phyloP scores from a whole-genome alignment of 306 rosid genomes.

The Glycine tomentella region DNA sequence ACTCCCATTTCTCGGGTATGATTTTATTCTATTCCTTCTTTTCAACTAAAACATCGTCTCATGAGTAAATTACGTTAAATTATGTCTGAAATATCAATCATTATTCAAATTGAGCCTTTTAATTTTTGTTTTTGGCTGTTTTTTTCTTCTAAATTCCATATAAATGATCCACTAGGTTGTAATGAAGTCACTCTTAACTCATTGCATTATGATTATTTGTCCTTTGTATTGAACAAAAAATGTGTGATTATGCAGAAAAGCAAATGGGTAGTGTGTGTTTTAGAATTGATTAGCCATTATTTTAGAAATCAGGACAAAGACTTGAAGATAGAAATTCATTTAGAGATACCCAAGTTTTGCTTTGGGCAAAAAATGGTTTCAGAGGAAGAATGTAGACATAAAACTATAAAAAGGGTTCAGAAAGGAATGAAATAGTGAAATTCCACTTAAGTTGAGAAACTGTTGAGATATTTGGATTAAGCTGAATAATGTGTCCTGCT shows the following conservation, averaged over 20 bases:
- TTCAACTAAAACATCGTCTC: background rate
- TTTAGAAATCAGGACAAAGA: background rate
- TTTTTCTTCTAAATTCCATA: background rate
- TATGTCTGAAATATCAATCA: constrained; percentile 7
- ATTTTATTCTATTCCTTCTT: background rate
- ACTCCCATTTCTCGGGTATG: constrained; percentile 49
- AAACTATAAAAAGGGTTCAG: background rate
- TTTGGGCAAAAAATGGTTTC: background rate
- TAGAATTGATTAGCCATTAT: background rate
- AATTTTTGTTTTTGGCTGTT: background rate
- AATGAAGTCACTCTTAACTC: background rate
- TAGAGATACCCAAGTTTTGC: background rate
- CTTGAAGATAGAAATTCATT: constrained; percentile 9
- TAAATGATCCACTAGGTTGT: background rate
- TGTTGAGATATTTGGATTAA: background rate
- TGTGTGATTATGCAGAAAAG: background rate
- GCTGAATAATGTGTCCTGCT: constrained; percentile 3
- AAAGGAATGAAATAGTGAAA: background rate
- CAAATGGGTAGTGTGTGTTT: background rate
- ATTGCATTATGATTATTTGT: constrained; percentile 13
- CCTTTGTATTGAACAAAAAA: background rate
- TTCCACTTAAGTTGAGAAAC: background rate
- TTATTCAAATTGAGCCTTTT: constrained; percentile 3
- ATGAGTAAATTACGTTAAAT: background rate
- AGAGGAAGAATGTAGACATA: background rate